Evolutionary conservation across 2,329 filamentous ascomycete species (phyloP), one percentile per base, ranked within the genome.

Genomic region (Thielaviopsis ethacetica): DNA sequence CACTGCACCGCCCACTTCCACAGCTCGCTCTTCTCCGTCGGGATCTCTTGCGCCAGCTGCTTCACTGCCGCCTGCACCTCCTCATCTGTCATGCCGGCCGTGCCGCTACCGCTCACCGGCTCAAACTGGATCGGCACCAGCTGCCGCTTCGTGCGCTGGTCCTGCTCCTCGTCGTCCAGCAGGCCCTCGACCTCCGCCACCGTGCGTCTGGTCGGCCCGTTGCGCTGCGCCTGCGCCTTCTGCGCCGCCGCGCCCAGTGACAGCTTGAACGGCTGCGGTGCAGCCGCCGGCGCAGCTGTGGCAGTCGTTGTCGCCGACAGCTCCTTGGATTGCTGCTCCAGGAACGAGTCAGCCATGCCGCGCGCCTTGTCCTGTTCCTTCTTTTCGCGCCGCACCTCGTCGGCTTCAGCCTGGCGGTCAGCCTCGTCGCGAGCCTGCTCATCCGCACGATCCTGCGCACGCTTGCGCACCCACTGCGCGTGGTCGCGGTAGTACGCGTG

Each of bases 1-100:
- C 93, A 98, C 66, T 91, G 87, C 69, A 98, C 83, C 19, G 85
- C 75, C 88, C 90, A 97, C n/a, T 78, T 80, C 88, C 91, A 98
- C 3, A 98, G 76, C 0, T 88, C 89, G 2, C 86, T 83, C 69
- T 86, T 88, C 67, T 93, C 86, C 15, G 83, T 85, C 0, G 93
- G 93, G 63, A 98, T 97, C 69, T 96, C 90, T 59, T 85, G 82
- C 0, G 91, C 93, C 58, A 98, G 77, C 57, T 90, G 82, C 63
- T 85, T 80, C 21, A 90, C 85, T 0, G 89, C 88, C 67, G 89
- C 84, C 53, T 85, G 83, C 44, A 91, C 81, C 69, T 98, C 91
- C 70, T 95, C 91, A 59, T 95, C 88, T 1, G 86, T 84, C 73
- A 93, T 86, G 62, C 78, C 77, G 13, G 80, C 77, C 0, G 69